Conservation (phyloP, 495 filamentous ascomycete species). For the Neohortaea acidophila region DNA sequence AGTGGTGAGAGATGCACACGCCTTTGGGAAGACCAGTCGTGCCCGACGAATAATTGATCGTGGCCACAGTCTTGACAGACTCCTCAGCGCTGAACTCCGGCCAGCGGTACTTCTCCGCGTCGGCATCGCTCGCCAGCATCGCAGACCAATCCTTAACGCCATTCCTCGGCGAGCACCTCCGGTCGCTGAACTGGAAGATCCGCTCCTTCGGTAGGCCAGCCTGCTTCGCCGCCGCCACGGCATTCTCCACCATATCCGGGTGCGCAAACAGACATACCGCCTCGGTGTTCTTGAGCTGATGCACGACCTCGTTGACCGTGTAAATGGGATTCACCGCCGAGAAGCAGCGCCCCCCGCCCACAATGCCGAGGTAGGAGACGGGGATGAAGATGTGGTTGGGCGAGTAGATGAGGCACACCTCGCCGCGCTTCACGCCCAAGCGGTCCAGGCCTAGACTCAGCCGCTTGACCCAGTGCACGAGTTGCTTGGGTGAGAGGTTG, state of each 20-base stretch:
- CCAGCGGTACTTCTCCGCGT: conserved; percentile 34
- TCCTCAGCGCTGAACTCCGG: conserved; percentile 27
- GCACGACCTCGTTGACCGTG: conserved; percentile 27
- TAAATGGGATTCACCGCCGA: conserved; percentile 26
- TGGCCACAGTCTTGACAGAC: conserved; percentile 31
- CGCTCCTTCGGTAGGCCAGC: conserved; percentile 27
- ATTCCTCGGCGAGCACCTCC: conserved; percentile 16
- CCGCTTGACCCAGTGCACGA: conserved; percentile 31
- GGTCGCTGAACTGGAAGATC: conserved; percentile 38
- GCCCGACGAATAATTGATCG: conserved; percentile 34
- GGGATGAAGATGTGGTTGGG: conserved; percentile 36
- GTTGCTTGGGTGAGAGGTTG: conserved; percentile 25
- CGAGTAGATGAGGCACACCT: conserved; percentile 33
- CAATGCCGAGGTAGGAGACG: conserved; percentile 33
- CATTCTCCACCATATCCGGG: conserved; percentile 25
- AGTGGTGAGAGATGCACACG: conserved; percentile 24
- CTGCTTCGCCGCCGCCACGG: conserved; percentile 29
- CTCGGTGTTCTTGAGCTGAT: conserved; percentile 31
- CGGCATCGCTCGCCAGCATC: conserved; percentile 30
- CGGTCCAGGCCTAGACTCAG: conserved; percentile 30
- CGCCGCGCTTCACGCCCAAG: conserved; percentile 25
- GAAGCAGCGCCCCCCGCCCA: conserved; percentile 30
- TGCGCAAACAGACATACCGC: conserved; percentile 26
- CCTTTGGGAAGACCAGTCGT: conserved; percentile 28
- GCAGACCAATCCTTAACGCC: conserved; percentile 36